Conservation (phyloP, 2,329 filamentous ascomycete species). For the Tolypocladium paradoxum region DNA sequence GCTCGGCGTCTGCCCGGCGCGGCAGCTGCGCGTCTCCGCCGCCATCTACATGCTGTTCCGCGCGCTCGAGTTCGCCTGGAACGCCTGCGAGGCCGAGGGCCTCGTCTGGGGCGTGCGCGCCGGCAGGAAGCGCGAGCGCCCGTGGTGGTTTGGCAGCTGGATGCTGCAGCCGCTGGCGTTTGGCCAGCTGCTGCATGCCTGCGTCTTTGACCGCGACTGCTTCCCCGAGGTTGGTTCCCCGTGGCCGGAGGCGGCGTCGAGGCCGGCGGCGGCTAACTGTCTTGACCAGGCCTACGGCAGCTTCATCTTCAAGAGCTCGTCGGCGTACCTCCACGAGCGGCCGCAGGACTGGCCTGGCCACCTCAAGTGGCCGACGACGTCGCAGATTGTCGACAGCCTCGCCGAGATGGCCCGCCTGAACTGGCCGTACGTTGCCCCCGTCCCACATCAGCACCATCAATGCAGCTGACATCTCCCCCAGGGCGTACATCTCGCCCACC, state of each 20-base stretch:
- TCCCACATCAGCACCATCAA: no score
- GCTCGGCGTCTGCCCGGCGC: conserved; percentile 60
- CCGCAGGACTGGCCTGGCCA: conserved; percentile 57
- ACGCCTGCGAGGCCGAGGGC: conserved; percentile 65
- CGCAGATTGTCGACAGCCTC: conserved; percentile 70
- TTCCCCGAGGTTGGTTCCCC: conserved; percentile 46
- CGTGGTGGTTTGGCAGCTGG: conserved; percentile 82
- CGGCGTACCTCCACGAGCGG: conserved; percentile 65
- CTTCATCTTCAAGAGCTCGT: conserved; percentile 58
- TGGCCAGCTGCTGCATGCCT: conserved; percentile 66
- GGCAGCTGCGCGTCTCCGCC: conserved; percentile 61
- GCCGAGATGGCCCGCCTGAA: conserved; percentile 69
- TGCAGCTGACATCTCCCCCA: conserved; percentile 20
- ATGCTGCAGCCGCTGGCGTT: conserved; percentile 66
- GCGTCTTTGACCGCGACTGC: conserved; percentile 67
- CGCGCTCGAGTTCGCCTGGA: conserved; percentile 79
- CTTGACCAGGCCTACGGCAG: conserved; percentile 19
- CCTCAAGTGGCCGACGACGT: conserved; percentile 63
- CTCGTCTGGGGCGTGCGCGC: conserved; percentile 46
- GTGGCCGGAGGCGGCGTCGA: not conserved
- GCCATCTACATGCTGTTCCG: conserved; percentile 74
- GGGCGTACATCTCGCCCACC: conserved; percentile 72
- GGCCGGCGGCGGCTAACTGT: not conserved
- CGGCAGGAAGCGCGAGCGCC: conserved; percentile 48
- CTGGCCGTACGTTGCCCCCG: conserved; percentile 64